Evolutionary conservation across 2,329 filamentous ascomycete genomes (phyloP).

Genomic region (Tolypocladium tundrense): DNA sequence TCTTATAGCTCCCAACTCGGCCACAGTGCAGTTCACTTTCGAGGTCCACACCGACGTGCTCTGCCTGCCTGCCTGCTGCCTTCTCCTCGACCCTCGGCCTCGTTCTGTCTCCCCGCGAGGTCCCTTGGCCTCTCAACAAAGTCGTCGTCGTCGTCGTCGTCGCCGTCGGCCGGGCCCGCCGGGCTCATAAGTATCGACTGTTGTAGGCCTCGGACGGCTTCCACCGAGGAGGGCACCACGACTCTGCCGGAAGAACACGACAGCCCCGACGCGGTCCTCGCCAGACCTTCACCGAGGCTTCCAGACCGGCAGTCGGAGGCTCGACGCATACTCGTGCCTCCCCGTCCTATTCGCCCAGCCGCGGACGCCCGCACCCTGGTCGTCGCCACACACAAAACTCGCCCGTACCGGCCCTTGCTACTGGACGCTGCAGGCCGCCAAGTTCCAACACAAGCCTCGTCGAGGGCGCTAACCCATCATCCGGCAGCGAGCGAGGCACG

Average conservation of each 20-base stretch:
- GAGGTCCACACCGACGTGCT: not conserved
- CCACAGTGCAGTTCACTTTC: not conserved
- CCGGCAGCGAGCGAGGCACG: not conserved
- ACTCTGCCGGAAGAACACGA: not conserved
- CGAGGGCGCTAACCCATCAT: not conserved
- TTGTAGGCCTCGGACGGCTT: not conserved
- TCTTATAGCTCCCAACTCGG: not conserved
- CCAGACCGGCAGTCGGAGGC: not conserved
- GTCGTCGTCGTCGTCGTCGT: not conserved
- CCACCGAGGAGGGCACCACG: not conserved
- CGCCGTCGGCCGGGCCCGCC: not conserved
- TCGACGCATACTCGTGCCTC: not conserved
- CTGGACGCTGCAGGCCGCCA: not conserved
- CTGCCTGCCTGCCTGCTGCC: not conserved
- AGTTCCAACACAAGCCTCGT: not conserved
- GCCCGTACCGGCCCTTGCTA: conserved; percentile 1
- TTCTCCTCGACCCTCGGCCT: not conserved
- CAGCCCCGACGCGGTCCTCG: no score
- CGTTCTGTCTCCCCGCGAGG: not conserved
- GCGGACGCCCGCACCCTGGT: conserved; percentile 1
- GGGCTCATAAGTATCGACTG: conserved; percentile 6
- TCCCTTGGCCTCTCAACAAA: not conserved
- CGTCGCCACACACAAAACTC: conserved; percentile 5
- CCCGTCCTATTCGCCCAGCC: not conserved
- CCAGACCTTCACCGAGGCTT: not conserved